phyloP scores from a whole-genome alignment of 805 yeast species.

The Pichia sporocuriosa region DNA sequence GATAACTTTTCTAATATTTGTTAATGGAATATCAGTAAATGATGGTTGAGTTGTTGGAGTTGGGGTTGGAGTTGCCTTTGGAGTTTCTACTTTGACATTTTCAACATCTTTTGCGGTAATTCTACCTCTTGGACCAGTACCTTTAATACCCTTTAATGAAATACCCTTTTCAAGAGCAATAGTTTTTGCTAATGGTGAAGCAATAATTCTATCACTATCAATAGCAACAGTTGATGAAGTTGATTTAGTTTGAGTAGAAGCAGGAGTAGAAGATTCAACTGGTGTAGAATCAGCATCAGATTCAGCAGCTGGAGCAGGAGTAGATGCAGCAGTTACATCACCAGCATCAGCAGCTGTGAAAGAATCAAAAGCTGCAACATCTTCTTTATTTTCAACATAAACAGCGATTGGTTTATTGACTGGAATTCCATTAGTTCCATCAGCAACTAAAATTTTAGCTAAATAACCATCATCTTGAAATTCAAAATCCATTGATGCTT shows the following conservation, averaged over 20 bases:
- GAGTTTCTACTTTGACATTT: conserved; percentile 42
- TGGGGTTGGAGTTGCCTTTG: conserved; percentile 35
- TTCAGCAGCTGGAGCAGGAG: conserved; percentile 32
- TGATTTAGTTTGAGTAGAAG: conserved; percentile 26
- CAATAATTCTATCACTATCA: conserved; percentile 66
- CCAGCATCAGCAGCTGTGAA: conserved; percentile 83
- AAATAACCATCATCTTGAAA: conserved; percentile 94
- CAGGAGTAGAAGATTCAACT: conserved; percentile 25
- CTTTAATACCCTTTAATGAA: conserved; percentile 75
- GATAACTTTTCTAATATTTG: conserved; percentile 90
- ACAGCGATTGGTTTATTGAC: conserved; percentile 97
- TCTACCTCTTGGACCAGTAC: conserved; percentile 95
- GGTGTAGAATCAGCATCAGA: background rate
- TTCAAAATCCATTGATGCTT: conserved; percentile 97
- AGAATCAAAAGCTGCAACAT: conserved; percentile 81
- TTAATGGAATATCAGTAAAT: conserved; percentile 77
- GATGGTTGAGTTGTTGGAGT: conserved; percentile 40
- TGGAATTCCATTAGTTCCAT: conserved; percentile 83
- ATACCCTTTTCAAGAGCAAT: conserved; percentile 90
- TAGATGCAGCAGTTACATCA: conserved; percentile 37
- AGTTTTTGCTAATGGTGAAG: conserved; percentile 92
- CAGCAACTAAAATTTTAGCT: conserved; percentile 79
- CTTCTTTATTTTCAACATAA: conserved; percentile 79
- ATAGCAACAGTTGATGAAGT: conserved; percentile 37
- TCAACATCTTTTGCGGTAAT: conserved; percentile 89